A percentile compares a stretch with the other conserved stretches of the same genome.
These are phyloP conservation scores for Fraxinus sp. DNA, from an alignment of 305 asterid genomes.

Conservation along the genomic window DNA sequence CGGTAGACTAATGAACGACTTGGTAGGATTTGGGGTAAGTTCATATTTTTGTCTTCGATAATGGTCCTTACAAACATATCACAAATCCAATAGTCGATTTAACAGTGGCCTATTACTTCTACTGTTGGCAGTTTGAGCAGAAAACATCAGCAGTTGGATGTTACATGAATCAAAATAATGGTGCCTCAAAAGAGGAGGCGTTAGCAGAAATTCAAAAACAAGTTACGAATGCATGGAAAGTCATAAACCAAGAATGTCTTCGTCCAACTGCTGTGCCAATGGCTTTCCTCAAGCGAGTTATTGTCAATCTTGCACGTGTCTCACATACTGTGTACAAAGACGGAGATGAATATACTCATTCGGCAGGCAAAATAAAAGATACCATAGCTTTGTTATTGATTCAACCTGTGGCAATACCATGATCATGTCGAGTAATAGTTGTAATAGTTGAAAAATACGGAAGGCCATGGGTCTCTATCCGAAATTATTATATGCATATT, in stretches of 20 bases:
- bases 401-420: not conserved
- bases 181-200: constrained; percentile 12
- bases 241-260: constrained; percentile 12
- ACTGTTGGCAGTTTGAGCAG: constrained; percentile 10
- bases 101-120: not conserved
- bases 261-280: not conserved
- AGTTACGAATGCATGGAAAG: constrained; percentile 17
- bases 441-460: not conserved
- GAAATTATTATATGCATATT: too few relatives aligned
- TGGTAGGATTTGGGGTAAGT: constrained; percentile 18
- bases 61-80: not conserved
- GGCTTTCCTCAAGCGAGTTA: not conserved
- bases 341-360: not conserved
- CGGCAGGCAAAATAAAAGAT: not conserved
- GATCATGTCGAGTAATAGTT: not conserved
- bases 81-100: not conserved
- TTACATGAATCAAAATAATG: constrained; percentile 1
- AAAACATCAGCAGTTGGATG: constrained; percentile 18
- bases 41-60: too few relatives aligned
- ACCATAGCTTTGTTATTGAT: not conserved
- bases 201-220: not conserved
- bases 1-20: constrained; percentile 21
- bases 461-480: too few relatives aligned
- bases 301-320: not conserved
- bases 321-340: not conserved